Evolutionary conservation across 805 yeast genomes (phyloP), one percentile per base, ranked within the genome.

Genomic region (Wickerhamomyces bovis): DNA sequence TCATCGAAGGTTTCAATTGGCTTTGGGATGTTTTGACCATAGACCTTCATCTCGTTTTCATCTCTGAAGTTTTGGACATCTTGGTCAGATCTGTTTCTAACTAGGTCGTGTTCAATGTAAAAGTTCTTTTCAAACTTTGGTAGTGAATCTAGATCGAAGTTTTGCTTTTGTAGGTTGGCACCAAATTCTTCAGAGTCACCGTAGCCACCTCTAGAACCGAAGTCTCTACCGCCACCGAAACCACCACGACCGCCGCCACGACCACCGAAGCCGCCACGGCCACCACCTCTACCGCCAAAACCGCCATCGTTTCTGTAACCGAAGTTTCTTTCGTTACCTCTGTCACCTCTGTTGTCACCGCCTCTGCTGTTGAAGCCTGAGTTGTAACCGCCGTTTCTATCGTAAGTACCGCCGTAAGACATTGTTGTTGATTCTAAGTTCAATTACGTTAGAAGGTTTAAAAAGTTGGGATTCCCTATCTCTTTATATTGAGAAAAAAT

Each of bases 61-160:
- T 76, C 76, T 76, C 99, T 84, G 76, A 90, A 94, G 41, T 71
- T 75, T 23, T 63, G 68, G 55, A 94, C 77, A 49, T 92, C 97
- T 33, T 66, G 75, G 2, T 83, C 89, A 39, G 85, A 64, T 70
- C 97, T 86, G 41, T 70, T 73, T 50, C 87, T 69, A 52, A 94
- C 98, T 45, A 68, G 68, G 49, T 87, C 86, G 64, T 85, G 83
- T 74, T 94, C 99, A 53, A 75, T 74, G 73, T 94, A 94, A 65
- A 94, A 94, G 70, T 94, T 89, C 75, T 94, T 94, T 70, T 90
- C 97, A 64, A 94, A 94, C 63, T 81, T 81, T 59, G 96, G 95
- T 63, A 94, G 72, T 38, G 80, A 67, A 50, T 77, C 83, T 45
- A 78, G 56, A 66, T 87, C 94, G 88, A 94, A 94, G 53, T 85